phyloP scores from a whole-genome alignment of 1,284 basidiomycete genomes.

The Naganishia sp. region DNA sequence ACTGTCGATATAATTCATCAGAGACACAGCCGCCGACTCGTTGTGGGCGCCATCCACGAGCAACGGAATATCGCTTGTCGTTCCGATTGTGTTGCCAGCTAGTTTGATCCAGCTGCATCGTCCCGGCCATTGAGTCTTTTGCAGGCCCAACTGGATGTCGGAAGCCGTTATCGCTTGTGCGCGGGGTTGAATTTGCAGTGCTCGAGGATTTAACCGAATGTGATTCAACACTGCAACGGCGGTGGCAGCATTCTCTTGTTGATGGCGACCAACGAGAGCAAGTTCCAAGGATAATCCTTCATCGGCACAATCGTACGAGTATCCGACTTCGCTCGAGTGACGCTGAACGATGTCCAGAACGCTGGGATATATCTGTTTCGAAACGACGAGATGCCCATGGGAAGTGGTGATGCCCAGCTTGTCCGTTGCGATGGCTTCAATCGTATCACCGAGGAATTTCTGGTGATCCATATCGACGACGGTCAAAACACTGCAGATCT shows the following conservation, averaged over 20 bases:
- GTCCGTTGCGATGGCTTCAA: slow-evolving; percentile 73
- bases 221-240: slow-evolving; percentile 68
- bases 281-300: slow-evolving; percentile 38
- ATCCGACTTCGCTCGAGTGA: slow-evolving; percentile 47
- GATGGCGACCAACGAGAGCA: slow-evolving; percentile 76
- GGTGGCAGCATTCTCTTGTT: slow-evolving; percentile 74
- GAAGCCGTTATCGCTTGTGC: slow-evolving; percentile 56
- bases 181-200: slow-evolving; percentile 44
- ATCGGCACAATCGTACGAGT: slow-evolving; percentile 11
- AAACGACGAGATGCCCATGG: slow-evolving; percentile 72
- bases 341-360: slow-evolving; percentile 57
- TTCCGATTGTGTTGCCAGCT: slow-evolving; percentile 40
- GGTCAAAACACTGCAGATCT: slow-evolving; percentile 78
- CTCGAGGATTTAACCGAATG: slow-evolving; percentile 59
- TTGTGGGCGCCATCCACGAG: slow-evolving; percentile 97
- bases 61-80: slow-evolving; percentile 4
- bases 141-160: slow-evolving; percentile 64
- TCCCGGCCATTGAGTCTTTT: slow-evolving; percentile 71
- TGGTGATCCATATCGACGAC: slow-evolving; percentile 92
- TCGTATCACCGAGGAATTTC: slow-evolving; percentile 76
- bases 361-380: slow-evolving; percentile 63
- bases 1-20: slow-evolving; percentile 68
- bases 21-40: slow-evolving; percentile 70
- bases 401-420: slow-evolving; percentile 79
- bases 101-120: slow-evolving; percentile 66